Base-by-base conservation (phyloP, 2,329 filamentous ascomycete genomes). In the Amylocarpus encephaloides region DNA sequence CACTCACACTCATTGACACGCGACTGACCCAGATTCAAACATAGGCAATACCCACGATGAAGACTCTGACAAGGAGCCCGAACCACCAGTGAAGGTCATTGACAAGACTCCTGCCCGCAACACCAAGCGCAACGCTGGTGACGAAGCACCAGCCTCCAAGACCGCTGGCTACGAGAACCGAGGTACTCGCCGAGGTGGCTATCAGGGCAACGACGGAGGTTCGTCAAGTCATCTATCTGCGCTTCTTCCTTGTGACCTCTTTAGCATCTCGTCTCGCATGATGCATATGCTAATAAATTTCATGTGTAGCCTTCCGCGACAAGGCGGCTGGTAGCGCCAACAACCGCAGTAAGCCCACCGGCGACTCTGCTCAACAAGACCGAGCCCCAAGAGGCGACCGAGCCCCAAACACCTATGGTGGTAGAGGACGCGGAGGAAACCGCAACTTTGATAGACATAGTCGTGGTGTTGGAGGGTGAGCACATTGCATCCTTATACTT, bases 181-280 rank as follows among this genome's bases (percentile, higher is more conserved):
- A 49, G 44, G 19, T 33, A 46, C 56, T 59, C 59, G 59, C 54
- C 74, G 82, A 67, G 76, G 79, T 62, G 77, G 75, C 60, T 78
- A 77, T 70, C 76, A 77, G 68, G 88, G 87, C 68, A 94, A 83
- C 73, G 92, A 96, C 71, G 86, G 83, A 77, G 90, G 92, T 96
- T 77, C 72, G 87, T 82, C 55, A 38, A 26, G 39, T 62, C 50
- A 49, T 33, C 33, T 1, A 22, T 33, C 33, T 1, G 13, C 32
- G 22, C 34, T 30, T 51, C 33, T 38, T 19, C 51, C 32, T 38
- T 35, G 26, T 18, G 18, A 26, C n/a, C 19, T 10, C 22, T 16
- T 29, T n/a, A 6, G 7, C 11, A 26, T 39, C 11, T 34, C n/a
- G 5, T 9, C 7, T 32, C 39, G 6, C 39, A 49, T 43, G 40